Base-by-base conservation (phyloP, 2,329 filamentous ascomycete genomes). In the Sporothrix inflata region DNA sequence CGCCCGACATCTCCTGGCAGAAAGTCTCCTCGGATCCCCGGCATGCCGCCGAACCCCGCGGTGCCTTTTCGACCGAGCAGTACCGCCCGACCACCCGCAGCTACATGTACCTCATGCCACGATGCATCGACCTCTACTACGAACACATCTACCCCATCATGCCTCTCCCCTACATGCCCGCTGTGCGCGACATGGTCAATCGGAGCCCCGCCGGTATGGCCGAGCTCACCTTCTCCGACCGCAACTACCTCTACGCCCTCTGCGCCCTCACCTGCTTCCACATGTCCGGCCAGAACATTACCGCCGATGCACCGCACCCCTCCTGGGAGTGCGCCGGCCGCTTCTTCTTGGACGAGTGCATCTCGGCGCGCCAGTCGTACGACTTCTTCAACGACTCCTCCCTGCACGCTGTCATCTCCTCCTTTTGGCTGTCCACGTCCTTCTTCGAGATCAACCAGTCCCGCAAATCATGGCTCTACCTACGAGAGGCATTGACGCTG, bases 141-240 rank as follows among this genome's bases (percentile, higher is more conserved):
- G 82, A 84, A 75, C 84, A 89, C 77, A 84, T 90, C 70, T 90
- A 90, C 75, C 87, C 88, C n/a, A 88, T 88, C 69, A 88, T 89
- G 82, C 89, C 89, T 0, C 83, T 90, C 4, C 79, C 90, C 8
- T 86, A 89, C 70, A 87, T 88, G 77, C 86, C 89, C 60, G 83
- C 83, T 9, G 82, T 89, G 61, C 82, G 85, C 61, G 82, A 82
- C 75, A 86, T 87, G 77, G 86, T 80, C 77, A 80, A 74, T 80
- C 83, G 80, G 12, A 78, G 79, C 1, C 77, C 82, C 73, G 77
- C 82, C 73, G 77, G 79, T 38, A 77, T 78, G 57, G 78, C 78
- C 24, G 82, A 84, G 55, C 78, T 83, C 73, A 76, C 79, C 38
- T 78, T 77, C 63, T 79, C 79, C 14, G 82, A 84, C 65, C 82